Base-by-base conservation (phyloP, 2,329 filamentous ascomycete species). In the Hymenoscyphus salicellus region DNA sequence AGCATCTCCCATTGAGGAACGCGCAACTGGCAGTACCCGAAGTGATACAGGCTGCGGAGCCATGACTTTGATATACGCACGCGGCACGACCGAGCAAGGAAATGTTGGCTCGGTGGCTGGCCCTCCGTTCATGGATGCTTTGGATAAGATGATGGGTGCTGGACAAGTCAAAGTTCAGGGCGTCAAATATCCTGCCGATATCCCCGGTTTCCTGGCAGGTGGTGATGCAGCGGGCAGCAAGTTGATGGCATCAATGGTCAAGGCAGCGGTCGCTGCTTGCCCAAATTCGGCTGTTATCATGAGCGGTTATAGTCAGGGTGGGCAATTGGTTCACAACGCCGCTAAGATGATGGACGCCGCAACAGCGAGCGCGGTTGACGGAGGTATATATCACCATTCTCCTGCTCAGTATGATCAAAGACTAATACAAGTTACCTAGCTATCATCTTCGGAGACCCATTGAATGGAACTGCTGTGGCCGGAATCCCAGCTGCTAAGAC, bases 51-150 rank as follows among this genome's bases (percentile, higher is more conserved):
- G 36, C 36, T 83, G 81, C 74, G 79, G 79, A 46, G 70, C 76
- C 41, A 77, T 83, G 66, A 85, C 83, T 8, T 73, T 86, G 59
- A 81, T 86, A 68, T 86, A 83, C 69, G 84, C 84, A 23, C 79
- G 84, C 26, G 84, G 84, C 10, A 85, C 83, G 2, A 79, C 78
- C 5, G 82, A 86, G 73, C 49, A 67, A 0, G 83, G 82, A 55
- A 85, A 84, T 69, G 80, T 86, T 62, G 84, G 84, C 32, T 71
- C 71, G 36, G 64, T 79, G 5, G 77, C 80, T 2, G 84, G 84
- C 0, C 83, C 83, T 1, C 79, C 82, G 2, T 81, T 86, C 69
- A 81, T 83, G 65, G 73, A 78, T 57, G 78, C 79, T 1, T 72
- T 86, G 0, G 77, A 75, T 11, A 56, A 70, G 3, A 71, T 75